phyloP scores from a whole-genome alignment of 345 rosid genomes.

The Cardamine resedifolia region DNA sequence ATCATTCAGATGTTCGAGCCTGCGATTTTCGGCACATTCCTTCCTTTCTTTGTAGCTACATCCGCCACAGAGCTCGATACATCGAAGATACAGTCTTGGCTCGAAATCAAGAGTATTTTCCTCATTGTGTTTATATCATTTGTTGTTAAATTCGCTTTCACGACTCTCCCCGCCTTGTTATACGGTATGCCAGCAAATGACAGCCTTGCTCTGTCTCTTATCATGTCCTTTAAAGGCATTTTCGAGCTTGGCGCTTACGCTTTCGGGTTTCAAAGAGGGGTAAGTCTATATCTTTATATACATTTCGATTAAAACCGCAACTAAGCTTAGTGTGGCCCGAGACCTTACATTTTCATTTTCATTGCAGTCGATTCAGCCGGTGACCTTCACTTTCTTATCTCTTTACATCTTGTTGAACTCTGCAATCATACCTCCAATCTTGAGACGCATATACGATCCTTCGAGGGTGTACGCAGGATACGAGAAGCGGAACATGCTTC shows the following conservation, averaged over 20 bases:
- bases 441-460: slow-evolving; percentile 41
- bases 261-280: slow-evolving; percentile 24
- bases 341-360: slow-evolving; percentile 10
- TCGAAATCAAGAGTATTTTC: background rate
- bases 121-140: slow-evolving; percentile 11
- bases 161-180: slow-evolving; percentile 37
- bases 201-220: slow-evolving; percentile 45
- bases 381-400: slow-evolving; percentile 29
- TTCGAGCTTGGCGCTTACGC: slow-evolving; percentile 39
- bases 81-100: background rate
- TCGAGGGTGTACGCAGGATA: slow-evolving; percentile 53
- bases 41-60: slow-evolving; percentile 33
- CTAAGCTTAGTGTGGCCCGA: background rate
- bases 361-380: slow-evolving; percentile 26
- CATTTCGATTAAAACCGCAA: background rate
- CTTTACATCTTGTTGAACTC: slow-evolving; percentile 32
- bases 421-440: slow-evolving; percentile 32
- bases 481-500: slow-evolving; percentile 43
- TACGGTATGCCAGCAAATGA: slow-evolving; percentile 47
- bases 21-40: slow-evolving; percentile 30
- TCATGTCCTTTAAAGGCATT: slow-evolving; percentile 48
- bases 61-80: slow-evolving; percentile 10
- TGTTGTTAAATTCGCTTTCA: slow-evolving; percentile 32
- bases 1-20: slow-evolving; percentile 43
- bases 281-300: slow-evolving; percentile 4